Evolutionary conservation across 1,139 yeast species (phyloP), one percentile per base, ranked within the genome.

Genomic region (Saccharomyces hybrid): DNA sequence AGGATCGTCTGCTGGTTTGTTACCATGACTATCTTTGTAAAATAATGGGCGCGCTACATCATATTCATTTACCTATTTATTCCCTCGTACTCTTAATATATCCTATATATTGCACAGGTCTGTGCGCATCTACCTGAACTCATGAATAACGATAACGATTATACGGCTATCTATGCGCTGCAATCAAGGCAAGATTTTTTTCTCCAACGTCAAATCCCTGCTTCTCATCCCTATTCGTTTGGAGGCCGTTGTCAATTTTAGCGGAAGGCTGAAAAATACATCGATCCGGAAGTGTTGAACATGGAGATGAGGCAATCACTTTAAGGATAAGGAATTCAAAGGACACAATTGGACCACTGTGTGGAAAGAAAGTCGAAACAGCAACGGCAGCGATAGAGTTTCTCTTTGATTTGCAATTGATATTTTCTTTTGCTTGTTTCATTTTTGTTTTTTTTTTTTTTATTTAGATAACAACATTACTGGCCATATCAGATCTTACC

Each of bases 261-360:
- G 44, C 44, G 25, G 44, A 38, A 38, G 44, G 44, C 44, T 38
- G 44, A 38, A 38, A 38, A 38, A 38, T 38, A 38, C 44, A 19
- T 38, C 44, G 25, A 38, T 38, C 44, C 44, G 44, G 9, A 38
- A 38, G 13, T 38, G 44, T 38, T 38, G 44, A 38, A 38, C 25
- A 8, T 16, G 2, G 44, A 38, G 44, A 38, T 38, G 44, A 38
- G 44, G 44, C 23, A 38, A 5, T 2, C 16, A 9, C 7, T 19
- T 9, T 9, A 38, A 38, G 9, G 44, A 38, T 38, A 38, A 38
- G 13, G 44, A 16, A 19, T n/a, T n/a, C 44, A 19, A 38, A 19
- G 44, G 9, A 38, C 13, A 11, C 11, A 38, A 38, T 38, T 16
- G 25, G 3, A 38, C 44, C 5, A 38, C 23, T 11, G 2, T 16